Conservation (phyloP, 106 monocot genomes). For the Dendrobium catenatum region DNA sequence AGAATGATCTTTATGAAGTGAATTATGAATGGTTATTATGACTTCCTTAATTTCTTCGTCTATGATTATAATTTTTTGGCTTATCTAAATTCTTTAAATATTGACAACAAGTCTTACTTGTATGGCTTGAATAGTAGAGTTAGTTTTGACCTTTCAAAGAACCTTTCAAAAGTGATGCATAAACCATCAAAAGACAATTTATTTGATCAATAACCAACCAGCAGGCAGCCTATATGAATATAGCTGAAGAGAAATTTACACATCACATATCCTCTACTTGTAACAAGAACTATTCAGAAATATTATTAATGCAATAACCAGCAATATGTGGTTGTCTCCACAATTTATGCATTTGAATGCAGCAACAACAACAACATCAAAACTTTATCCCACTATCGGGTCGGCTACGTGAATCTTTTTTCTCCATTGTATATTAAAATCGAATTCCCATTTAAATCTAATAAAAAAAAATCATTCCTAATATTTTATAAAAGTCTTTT, state of each 20-base stretch:
- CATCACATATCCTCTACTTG: not conserved
- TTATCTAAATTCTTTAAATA: not conserved
- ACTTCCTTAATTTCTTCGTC: not conserved
- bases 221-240: not conserved
- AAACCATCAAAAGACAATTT: not conserved
- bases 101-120: not conserved
- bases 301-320: not conserved
- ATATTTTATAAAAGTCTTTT: no score
- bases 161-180: not conserved
- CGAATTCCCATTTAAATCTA: no score
- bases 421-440: no score
- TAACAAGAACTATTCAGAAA: not conserved
- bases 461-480: no score
- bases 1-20: not conserved
- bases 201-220: not conserved
- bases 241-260: not conserved
- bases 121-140: not conserved
- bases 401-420: no score
- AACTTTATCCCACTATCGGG: not conserved
- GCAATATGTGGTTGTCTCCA: not conserved
- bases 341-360: not conserved
- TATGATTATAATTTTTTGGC: not conserved
- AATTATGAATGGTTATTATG: not conserved
- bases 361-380: not conserved
- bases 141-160: not conserved